Evolutionary conservation across 148 eudicot species (phyloP), one percentile per base, ranked within the genome.

Genomic region (Beta vulgaris): DNA sequence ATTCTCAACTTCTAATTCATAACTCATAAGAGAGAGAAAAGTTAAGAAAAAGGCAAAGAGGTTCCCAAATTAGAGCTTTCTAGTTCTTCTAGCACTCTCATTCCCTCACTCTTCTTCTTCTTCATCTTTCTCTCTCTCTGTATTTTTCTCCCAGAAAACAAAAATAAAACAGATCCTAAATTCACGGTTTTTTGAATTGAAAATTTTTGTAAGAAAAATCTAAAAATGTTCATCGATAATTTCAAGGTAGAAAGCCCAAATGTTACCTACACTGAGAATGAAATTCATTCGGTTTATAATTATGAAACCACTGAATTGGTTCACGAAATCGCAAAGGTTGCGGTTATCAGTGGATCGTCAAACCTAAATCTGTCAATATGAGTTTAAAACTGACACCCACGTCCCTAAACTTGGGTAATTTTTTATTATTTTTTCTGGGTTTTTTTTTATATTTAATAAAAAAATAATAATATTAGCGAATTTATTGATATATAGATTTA

Each of bases 231-330:
- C 21, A 88, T 95, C 25, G 96, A 95, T 73, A 89, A 84, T 60
- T 95, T 95, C 68, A 89, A 89, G 83, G 98, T 95, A 1, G 98
- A 95, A 58, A 87, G 92, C 79, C 93, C 98, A 0, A 95, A 92
- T 67, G 98, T 95, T 5, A 84, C 83, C 62, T 95, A 92, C 90
- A 83, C 81, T 0, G 97, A 95, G 32, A 73, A 34, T 82, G 98
- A 95, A 85, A 92, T 95, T 37, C 84, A 89, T 28, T 92, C 98
- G 13, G 86, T 87, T 63, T 94, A 92, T 68, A 63, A 81, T 51
- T 95, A 95, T 67, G 86, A 90, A 35, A 95, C 98, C 73, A 94
- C 98, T 0, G 98, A 94, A 76, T 91, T 94, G 40, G 91, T 92
- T 77, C 98, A 94, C 31, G 98, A 94, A 85, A 83, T 82, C 88